These are phyloP conservation scores for Macaranga tanarius DNA, from an alignment of 441 rosid genomes.

Conservation along the genomic window DNA sequence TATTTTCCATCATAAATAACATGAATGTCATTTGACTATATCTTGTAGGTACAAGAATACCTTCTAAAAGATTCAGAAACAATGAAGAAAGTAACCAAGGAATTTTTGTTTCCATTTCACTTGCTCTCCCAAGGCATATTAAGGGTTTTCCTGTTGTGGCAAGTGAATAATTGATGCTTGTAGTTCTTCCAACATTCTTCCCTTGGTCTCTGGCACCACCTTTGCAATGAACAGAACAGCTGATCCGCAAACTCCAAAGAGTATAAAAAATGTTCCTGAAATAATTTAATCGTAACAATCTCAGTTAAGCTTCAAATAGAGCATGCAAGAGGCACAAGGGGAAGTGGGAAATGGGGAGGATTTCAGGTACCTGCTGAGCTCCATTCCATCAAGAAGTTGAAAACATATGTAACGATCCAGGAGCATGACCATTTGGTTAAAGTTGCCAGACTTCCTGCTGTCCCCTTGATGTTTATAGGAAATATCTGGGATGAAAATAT, in stretches of 20 bases:
- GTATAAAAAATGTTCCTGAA: conserved; percentile 58
- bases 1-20: too few species aligned
- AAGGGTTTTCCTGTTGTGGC: neutral
- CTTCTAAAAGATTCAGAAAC: neutral
- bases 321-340: too few species aligned
- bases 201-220: conserved; percentile 60
- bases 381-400: conserved; percentile 63
- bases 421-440: conserved; percentile 44
- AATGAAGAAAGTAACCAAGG: neutral
- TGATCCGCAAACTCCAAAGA: conserved; percentile 31
- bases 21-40: too few species aligned
- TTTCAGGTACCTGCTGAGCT: conserved; percentile 46
- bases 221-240: conserved; percentile 40
- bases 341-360: too few species aligned
- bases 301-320: neutral
- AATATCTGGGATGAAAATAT: conserved; percentile 42
- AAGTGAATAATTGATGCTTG: conserved; percentile 34
- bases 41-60: neutral
- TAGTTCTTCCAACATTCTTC: conserved; percentile 55
- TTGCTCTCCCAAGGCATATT: too few species aligned
- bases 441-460: conserved; percentile 59
- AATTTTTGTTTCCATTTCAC: neutral
- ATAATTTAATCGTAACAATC: neutral
- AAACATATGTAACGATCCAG: conserved; percentile 45
- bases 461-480: conserved; percentile 51